phyloP scores from a whole-genome alignment of 164 flowering plant genomes.

The Magnolia kwangsiensis region DNA sequence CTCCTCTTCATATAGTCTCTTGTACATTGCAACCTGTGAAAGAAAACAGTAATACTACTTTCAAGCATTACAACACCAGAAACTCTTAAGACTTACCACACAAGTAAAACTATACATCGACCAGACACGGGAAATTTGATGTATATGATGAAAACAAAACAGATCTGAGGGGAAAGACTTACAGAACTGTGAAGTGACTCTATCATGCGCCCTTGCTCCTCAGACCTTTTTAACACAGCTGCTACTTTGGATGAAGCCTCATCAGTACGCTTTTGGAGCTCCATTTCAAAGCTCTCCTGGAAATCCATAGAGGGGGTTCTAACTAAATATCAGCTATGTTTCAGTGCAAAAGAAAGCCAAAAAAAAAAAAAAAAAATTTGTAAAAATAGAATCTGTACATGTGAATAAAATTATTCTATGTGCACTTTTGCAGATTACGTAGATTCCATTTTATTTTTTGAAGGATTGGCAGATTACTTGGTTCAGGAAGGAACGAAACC shows the following conservation, averaged over 20 bases:
- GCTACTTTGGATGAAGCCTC: slow-evolving; percentile 78
- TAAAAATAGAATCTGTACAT: too few species aligned
- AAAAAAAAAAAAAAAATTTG: too few species aligned
- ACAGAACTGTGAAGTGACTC: slow-evolving; percentile 91
- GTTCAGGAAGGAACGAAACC: too few species aligned
- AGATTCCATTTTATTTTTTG: too few species aligned
- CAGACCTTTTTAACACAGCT: slow-evolving; percentile 69
- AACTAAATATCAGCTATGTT: too few species aligned
- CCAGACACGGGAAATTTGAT: neutral
- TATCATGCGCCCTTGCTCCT: slow-evolving; percentile 86
- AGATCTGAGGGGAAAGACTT: slow-evolving; percentile 11
- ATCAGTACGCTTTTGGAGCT: slow-evolving; percentile 57
- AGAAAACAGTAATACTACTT: neutral
- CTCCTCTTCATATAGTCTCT: slow-evolving; percentile 86
- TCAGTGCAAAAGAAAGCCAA: too few species aligned
- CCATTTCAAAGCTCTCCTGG: slow-evolving; percentile 67
- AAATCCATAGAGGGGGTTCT: slow-evolving; percentile 3
- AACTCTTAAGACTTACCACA: neutral
- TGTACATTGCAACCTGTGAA: slow-evolving; percentile 89
- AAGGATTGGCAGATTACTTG: too few species aligned
- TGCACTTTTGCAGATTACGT: too few species aligned
- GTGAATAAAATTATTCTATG: too few species aligned
- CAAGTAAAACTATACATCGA: neutral
- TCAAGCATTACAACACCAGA: neutral
- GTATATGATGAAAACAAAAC: neutral